Evolutionary conservation across 148 eudicot species (phyloP).

Genomic region (Nepenthes mirabilis): DNA sequence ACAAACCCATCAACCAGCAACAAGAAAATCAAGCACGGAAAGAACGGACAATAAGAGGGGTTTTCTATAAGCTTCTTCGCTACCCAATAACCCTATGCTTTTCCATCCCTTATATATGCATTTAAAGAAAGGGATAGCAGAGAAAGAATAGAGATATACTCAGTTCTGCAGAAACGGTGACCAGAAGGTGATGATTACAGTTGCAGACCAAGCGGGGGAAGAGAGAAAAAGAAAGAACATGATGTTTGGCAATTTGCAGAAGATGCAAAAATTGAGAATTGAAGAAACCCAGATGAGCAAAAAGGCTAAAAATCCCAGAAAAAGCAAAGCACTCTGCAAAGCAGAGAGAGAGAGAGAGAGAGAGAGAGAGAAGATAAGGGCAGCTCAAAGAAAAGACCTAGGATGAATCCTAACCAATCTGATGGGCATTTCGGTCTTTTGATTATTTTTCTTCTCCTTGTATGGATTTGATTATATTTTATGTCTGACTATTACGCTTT

Average conservation of each 20-base stretch:
- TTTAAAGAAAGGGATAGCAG: conserved; percentile 4
- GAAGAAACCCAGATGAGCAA: conserved; percentile 15
- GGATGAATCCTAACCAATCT: too few species aligned
- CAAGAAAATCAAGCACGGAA: conserved; percentile 3
- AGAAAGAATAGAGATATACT: conserved; percentile 3
- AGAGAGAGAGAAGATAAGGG: conserved; percentile 14
- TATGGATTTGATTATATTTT: not conserved
- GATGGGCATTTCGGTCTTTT: too few species aligned
- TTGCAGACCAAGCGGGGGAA: conserved; percentile 17
- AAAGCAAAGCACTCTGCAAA: conserved; percentile 16
- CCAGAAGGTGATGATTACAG: conserved; percentile 29
- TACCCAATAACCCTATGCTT: conserved; percentile 3
- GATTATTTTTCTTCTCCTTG: not conserved
- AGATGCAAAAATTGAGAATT: conserved; percentile 1
- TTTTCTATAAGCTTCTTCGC: conserved; percentile 1
- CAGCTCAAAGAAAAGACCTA: conserved; percentile 2
- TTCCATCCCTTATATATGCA: conserved; percentile 4
- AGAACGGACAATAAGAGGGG: conserved; percentile 12
- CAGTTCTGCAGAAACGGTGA: conserved; percentile 1
- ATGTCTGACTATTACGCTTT: conserved; percentile 18
- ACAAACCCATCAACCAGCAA: conserved; percentile 7
- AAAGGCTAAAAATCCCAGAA: conserved; percentile 7
- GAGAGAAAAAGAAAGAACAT: not conserved
- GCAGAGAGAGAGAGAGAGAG: conserved; percentile 20
- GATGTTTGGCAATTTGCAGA: not conserved